Conservation (phyloP, 108 stramenopile species). For the Pseudonitzschia pungens region DNA sequence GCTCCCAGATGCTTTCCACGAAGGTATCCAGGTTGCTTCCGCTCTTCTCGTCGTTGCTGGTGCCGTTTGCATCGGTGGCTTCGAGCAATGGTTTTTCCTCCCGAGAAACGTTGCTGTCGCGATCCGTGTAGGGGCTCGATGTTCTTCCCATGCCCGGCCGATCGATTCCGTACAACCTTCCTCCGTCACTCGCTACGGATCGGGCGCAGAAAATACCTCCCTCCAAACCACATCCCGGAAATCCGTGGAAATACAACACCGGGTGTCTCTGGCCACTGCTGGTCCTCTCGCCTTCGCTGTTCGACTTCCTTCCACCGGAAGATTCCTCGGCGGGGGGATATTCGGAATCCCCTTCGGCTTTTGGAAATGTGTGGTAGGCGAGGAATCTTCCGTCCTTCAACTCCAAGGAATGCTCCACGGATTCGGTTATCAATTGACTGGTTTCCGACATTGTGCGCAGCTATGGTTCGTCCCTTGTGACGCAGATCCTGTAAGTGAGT, state of each 20-base stretch:
- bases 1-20: constrained; percentile 16
- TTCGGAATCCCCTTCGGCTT: not conserved
- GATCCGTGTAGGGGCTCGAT: not conserved
- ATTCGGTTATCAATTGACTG: not conserved
- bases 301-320: no score
- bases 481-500: no score
- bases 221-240: constrained; percentile 1
- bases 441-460: no score
- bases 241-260: constrained; percentile 20
- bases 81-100: no score
- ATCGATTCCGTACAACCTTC: not conserved
- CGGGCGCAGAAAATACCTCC: not conserved
- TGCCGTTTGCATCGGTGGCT: not conserved
- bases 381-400: constrained; percentile 12
- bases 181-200: constrained; percentile 1
- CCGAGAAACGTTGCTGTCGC: not conserved
- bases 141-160: constrained; percentile 14
- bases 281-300: no score
- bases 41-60: not conserved
- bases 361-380: constrained; percentile 15
- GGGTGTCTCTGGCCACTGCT: not conserved
- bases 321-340: not conserved
- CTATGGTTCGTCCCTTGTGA: no score
- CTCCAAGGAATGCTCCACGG: not conserved
- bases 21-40: not conserved